phyloP scores from a whole-genome alignment of 768 basidiomycete genomes.

The Russula sp. region DNA sequence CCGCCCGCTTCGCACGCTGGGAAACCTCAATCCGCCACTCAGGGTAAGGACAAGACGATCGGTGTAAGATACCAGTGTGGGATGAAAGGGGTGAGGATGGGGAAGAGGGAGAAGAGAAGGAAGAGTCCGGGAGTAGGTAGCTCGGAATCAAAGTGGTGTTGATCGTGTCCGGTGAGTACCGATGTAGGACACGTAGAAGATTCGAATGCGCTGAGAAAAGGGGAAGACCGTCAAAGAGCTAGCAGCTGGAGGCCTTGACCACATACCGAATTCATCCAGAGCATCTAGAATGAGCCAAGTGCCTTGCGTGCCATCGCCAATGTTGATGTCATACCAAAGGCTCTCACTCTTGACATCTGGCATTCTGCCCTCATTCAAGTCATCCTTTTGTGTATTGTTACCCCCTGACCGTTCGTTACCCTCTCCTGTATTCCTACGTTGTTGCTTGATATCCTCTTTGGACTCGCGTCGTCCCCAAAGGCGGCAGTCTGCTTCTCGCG shows the following conservation, averaged over 20 bases:
- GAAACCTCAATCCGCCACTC: slow-evolving; percentile 25
- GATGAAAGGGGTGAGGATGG: not conserved
- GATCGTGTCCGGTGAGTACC: slow-evolving; percentile 11
- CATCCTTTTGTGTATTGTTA: slow-evolving; percentile 7
- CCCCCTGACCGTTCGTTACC: not conserved
- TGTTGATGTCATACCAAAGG: slow-evolving; percentile 9
- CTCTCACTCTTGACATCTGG: not conserved
- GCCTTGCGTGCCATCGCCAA: slow-evolving; percentile 16
- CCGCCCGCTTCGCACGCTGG: slow-evolving; percentile 21
- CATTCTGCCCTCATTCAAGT: not conserved
- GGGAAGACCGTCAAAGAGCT: not conserved
- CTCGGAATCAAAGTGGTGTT: slow-evolving; percentile 15
- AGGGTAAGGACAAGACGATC: slow-evolving; percentile 21
- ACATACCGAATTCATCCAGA: slow-evolving; percentile 15
- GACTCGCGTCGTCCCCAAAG: slow-evolving; percentile 15
- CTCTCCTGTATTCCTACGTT: not conserved
- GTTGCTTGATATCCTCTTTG: slow-evolving; percentile 16
- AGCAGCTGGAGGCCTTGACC: not conserved
- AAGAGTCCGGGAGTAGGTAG: slow-evolving; percentile 1
- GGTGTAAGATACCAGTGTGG: not conserved
- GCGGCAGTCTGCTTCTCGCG: slow-evolving; percentile 8
- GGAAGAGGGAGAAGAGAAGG: slow-evolving; percentile 3
- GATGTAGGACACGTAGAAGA: slow-evolving; percentile 21
- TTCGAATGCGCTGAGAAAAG: slow-evolving; percentile 9
- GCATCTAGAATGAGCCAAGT: slow-evolving; percentile 21